Evolutionary conservation across 1,139 yeast genomes (phyloP).

Genomic region (Pichia sp.): DNA sequence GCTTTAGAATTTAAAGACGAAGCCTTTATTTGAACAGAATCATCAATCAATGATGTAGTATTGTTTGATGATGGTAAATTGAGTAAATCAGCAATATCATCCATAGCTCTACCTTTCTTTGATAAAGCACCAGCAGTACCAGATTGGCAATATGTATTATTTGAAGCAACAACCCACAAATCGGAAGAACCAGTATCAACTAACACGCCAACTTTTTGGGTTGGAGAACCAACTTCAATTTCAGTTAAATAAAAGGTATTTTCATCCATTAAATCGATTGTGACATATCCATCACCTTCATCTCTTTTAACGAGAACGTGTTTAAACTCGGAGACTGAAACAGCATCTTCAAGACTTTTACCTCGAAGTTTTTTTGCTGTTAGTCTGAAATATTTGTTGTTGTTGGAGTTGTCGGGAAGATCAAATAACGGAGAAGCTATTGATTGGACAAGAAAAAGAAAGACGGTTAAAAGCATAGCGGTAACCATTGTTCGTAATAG

Average conservation of each 20-base stretch:
- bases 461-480: neutral
- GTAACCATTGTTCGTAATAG: neutral
- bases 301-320: conserved; percentile 31
- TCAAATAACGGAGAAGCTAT: neutral
- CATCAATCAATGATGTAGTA: neutral
- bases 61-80: neutral
- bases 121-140: conserved; percentile 13
- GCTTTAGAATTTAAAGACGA: neutral
- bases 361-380: conserved; percentile 28
- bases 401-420: neutral
- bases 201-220: conserved; percentile 45
- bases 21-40: neutral
- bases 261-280: conserved; percentile 39
- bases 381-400: conserved; percentile 14
- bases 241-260: conserved; percentile 45
- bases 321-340: conserved; percentile 17
- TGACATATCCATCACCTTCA: conserved; percentile 31
- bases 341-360: conserved; percentile 17
- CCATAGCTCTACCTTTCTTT: conserved; percentile 4
- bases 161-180: conserved; percentile 45
- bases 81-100: conserved; percentile 7
- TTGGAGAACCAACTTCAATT: conserved; percentile 50
- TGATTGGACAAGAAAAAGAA: neutral
- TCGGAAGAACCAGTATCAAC: conserved; percentile 70
- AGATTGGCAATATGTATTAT: conserved; percentile 28